Base-by-base conservation (phyloP, 2,329 filamentous ascomycete species). In the Thelonectria blattea region DNA sequence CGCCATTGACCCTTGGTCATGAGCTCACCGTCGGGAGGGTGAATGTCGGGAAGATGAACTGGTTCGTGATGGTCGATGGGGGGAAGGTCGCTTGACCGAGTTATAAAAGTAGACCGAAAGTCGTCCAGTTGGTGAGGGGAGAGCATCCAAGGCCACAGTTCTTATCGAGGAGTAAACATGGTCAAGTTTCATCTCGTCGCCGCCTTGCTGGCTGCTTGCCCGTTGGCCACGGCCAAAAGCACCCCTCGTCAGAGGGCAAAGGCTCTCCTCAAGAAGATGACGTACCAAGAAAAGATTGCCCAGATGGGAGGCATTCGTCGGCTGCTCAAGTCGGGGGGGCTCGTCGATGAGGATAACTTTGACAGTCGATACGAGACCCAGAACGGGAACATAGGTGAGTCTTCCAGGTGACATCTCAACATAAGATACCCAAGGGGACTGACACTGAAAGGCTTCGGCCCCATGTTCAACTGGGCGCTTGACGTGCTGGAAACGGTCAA, bases 381-480 rank as follows among this genome's bases (percentile, higher is more conserved):
- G 22, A 61, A 66, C 41, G 65, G 65, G 17, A 66, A 62, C 24
- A 66, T 67, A 30, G 65, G 65, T 67, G 37, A 58, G 61, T 24
- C 22, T 24, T n/a, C n/a, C 22, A 24, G 6, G 22, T 37, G 8
- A 7, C 17, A 9, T 2, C 3, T n/a, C 1, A 10, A 15, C 2
- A 14, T n/a, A 8, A n/a, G 4, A 27, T 51, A 2, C 50, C n/a
- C n/a, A n/a, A n/a, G 18, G 9, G 10, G 43, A n/a, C 45, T 50
- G 11, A 58, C 22, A 17, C 7, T 2, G 18, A 5, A n/a, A 74
- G 70, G 69, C 2, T 71, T 70, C 42, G 72, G 72, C 9, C 56
- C 65, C 2, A 70, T 72, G 48, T 67, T 68, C 17, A 74, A 74
- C 30, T 71, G 71, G 52, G 68, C 70, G 1, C 43, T 70, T 24